Percentiles rank a stretch among this genome's conserved stretches.
Conservation (phyloP, 2,329 filamentous ascomycete species). For the Aspergillus quadricinctus region DNA sequence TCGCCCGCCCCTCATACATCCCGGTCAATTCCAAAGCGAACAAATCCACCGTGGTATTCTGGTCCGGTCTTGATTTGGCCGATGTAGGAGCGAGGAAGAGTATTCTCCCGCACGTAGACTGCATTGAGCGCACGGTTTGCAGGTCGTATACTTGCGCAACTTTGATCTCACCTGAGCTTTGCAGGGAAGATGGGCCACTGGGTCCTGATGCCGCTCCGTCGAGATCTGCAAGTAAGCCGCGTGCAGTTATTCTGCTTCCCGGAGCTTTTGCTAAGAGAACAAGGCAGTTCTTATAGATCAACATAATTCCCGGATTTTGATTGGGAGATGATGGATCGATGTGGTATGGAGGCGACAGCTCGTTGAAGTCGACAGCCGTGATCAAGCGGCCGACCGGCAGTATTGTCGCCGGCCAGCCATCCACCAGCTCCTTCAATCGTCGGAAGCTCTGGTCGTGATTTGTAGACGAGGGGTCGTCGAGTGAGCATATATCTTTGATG, state of each 20-base stretch:
- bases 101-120: slow-evolving; percentile 37
- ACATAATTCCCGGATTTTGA: slow-evolving; percentile 62
- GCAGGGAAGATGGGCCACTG: slow-evolving; percentile 20
- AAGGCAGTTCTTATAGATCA: slow-evolving; percentile 80
- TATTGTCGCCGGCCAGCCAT: slow-evolving; percentile 69
- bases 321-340: slow-evolving; percentile 38
- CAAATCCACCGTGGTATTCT: slow-evolving; percentile 40
- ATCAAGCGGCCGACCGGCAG: slow-evolving; percentile 75
- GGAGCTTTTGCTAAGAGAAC: slow-evolving; percentile 70
- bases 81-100: slow-evolving; percentile 33
- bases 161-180: slow-evolving; percentile 60
- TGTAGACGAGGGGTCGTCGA: slow-evolving; percentile 64
- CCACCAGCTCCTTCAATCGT: slow-evolving; percentile 70
- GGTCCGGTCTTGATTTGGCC: slow-evolving; percentile 14
- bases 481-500: slow-evolving; percentile 92
- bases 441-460: slow-evolving; percentile 71
- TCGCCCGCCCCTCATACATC: slow-evolving; percentile 71
- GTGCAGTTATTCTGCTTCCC: slow-evolving; percentile 61
- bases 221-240: slow-evolving; percentile 76
- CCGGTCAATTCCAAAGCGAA: slow-evolving; percentile 70
- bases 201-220: slow-evolving; percentile 68
- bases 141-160: slow-evolving; percentile 71
- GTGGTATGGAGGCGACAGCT: slow-evolving; percentile 69
- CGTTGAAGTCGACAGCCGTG: slow-evolving; percentile 72
- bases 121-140: slow-evolving; percentile 64